These are phyloP conservation scores for Moricandia arvensis DNA, from an alignment of 345 rosid genomes.

Conservation along the genomic window DNA sequence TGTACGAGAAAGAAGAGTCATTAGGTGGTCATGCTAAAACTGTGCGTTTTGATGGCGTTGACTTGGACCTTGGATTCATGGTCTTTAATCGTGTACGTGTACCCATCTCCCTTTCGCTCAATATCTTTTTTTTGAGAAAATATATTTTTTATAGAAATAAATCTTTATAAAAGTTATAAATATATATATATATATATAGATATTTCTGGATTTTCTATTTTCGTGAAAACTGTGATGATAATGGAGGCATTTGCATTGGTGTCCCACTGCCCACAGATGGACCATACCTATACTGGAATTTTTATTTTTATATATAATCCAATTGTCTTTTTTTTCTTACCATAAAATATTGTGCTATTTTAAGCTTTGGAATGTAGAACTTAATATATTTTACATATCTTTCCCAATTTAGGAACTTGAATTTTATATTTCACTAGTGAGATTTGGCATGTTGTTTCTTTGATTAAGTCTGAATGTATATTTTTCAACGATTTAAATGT, in stretches of 20 bases:
- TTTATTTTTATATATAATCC: neutral
- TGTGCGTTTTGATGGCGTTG: conserved; percentile 50
- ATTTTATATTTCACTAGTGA: neutral
- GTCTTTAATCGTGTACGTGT: conserved; percentile 71
- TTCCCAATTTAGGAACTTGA: neutral
- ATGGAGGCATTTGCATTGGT: conserved; percentile 20
- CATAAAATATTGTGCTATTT: neutral
- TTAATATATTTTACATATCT: neutral
- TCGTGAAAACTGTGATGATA: conserved; percentile 21
- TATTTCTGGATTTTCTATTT: neutral
- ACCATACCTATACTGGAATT: conserved; percentile 6
- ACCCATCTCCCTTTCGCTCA: neutral
- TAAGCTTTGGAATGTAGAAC: neutral
- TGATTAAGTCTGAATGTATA: neutral
- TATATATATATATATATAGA: neutral
- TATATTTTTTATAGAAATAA: neutral
- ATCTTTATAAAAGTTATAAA: neutral
- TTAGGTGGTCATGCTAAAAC: conserved; percentile 80
- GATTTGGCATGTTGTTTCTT: neutral
- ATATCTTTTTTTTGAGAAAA: neutral
- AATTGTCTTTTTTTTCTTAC: neutral
- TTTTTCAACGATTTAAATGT: neutral
- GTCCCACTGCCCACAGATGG: conserved; percentile 10
- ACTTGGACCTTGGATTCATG: conserved; percentile 78
- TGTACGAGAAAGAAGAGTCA: conserved; percentile 62